Evolutionary conservation across 768 basidiomycete genomes (phyloP).

Genomic region (Termitomyces sp.): DNA sequence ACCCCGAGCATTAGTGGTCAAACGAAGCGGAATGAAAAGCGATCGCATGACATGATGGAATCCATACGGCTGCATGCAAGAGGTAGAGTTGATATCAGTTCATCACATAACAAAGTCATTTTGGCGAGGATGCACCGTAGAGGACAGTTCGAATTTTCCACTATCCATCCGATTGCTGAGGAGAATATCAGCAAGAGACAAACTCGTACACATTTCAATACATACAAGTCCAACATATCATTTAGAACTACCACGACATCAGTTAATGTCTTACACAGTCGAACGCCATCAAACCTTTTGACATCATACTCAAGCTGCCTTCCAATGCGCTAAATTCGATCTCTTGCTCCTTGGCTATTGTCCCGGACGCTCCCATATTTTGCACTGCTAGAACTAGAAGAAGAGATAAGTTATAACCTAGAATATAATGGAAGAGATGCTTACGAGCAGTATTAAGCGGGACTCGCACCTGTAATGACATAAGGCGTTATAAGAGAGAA

Average conservation of each 20-base stretch:
- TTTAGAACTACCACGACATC: conserved; percentile 49
- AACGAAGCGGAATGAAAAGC: conserved; percentile 60
- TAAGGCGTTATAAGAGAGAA: conserved; percentile 7
- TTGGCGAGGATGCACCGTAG: conserved; percentile 31
- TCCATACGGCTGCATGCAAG: conserved; percentile 49
- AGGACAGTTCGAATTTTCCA: conserved; percentile 72
- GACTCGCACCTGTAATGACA: conserved; percentile 63
- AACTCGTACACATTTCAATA: conserved; percentile 4
- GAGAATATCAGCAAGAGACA: conserved; percentile 2
- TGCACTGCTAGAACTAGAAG: conserved; percentile 73
- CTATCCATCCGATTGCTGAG: conserved; percentile 81
- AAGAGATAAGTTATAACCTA: neutral
- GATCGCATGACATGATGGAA: conserved; percentile 78
- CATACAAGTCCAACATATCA: conserved; percentile 77
- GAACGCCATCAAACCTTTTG: conserved; percentile 49
- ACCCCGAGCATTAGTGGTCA: conserved; percentile 63
- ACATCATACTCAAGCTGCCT: conserved; percentile 85
- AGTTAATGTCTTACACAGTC: neutral
- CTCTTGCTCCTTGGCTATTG: conserved; percentile 68
- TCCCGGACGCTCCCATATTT: conserved; percentile 81
- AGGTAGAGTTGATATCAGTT: conserved; percentile 3
- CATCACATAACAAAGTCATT: neutral
- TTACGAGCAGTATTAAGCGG: conserved; percentile 72
- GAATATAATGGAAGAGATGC: conserved; percentile 7
- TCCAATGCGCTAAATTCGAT: conserved; percentile 86